phyloP scores from a whole-genome alignment of 192 early-diverging fungal genomes.

The Coemansia nantahalensis region DNA sequence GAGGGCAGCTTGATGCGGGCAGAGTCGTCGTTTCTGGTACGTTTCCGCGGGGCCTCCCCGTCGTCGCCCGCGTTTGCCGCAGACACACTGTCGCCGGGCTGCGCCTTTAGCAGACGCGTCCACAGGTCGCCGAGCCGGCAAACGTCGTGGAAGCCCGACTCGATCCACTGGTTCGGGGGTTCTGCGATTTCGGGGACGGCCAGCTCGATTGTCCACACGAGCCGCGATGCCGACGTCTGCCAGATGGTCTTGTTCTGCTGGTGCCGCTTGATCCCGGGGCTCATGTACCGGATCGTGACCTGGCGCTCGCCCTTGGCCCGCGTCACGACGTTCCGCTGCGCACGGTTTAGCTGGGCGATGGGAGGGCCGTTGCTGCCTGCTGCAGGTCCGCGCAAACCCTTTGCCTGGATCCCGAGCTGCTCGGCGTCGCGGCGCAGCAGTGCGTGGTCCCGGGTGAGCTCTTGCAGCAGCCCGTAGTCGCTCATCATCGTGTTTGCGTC shows the following conservation, averaged over 20 bases:
- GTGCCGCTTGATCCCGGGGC: slow-evolving; percentile 32
- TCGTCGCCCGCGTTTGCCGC: not conserved
- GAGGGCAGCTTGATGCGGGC: slow-evolving; percentile 34
- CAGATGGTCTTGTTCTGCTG: slow-evolving; percentile 32
- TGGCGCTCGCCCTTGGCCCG: slow-evolving; percentile 23
- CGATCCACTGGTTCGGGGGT: slow-evolving; percentile 14
- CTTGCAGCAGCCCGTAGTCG: slow-evolving; percentile 71
- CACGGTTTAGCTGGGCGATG: not conserved
- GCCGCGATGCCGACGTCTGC: slow-evolving; percentile 20
- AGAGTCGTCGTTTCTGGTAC: slow-evolving; percentile 4
- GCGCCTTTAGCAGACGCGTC: slow-evolving; percentile 14
- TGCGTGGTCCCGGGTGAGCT: slow-evolving; percentile 51
- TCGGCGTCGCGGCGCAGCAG: slow-evolving; percentile 53
- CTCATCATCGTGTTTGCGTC: slow-evolving; percentile 66
- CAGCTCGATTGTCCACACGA: slow-evolving; percentile 35
- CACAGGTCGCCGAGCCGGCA: slow-evolving; percentile 27
- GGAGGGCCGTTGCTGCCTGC: not conserved
- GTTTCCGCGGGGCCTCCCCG: slow-evolving; percentile 11
- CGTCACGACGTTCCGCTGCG: slow-evolving; percentile 16
- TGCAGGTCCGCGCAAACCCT: not conserved
- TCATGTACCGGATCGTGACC: slow-evolving; percentile 33
- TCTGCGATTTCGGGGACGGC: slow-evolving; percentile 13
- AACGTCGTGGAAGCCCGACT: slow-evolving; percentile 35
- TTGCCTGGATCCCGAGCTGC: not conserved
- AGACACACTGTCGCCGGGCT: not conserved